Evolutionary conservation across 2,329 filamentous ascomycete genomes (phyloP), one percentile per base, ranked within the genome.

Genomic region (Pseudogymnoascus sp.): DNA sequence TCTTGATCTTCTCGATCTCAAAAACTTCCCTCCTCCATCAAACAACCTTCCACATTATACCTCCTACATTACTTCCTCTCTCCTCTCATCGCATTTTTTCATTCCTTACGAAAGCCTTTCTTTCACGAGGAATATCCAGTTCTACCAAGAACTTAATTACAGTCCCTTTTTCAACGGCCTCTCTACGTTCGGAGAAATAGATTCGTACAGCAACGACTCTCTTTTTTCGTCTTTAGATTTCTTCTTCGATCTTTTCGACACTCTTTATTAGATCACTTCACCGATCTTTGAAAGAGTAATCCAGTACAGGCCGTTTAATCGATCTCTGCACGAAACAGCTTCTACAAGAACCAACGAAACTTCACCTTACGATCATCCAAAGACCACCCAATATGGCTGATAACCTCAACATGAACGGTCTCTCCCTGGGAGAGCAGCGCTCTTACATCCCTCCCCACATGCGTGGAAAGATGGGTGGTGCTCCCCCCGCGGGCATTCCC

Each of bases 361-460:
- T 44, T 64, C 59, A 66, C 35, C 9, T 21, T 17, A 33, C 27
- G 9, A 33, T 55, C 48, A 55, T 29, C 29, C 33, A 25, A 39
- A 59, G 55, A 62, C 17, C 59, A 70, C 71, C 71, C 79, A 87
- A 77, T 74, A 92, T 92, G 89, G 89, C 89, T 75, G 88, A 91
- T 72, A 87, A 92, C 81, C 83, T 94, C 71, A 91, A 91, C 81
- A 92, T 93, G 84, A 84, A 82, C 74, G 85, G 86, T 74, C 81
- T 93, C 72, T 87, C 79, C 77, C 80, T 93, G 67, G 75, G 77
- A 70, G 78, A 80, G 70, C 74, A 78, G 69, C 87, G 88, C 72
- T 89, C 89, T 63, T 94, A 94, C 81, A 92, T 94, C 68, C 90
- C 90, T 68, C 90, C 90, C 76, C 91, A 94, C 77, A 86, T 92